Base-by-base conservation (phyloP, 164 flowering plant species). In the Magnolia kwangsiensis region DNA sequence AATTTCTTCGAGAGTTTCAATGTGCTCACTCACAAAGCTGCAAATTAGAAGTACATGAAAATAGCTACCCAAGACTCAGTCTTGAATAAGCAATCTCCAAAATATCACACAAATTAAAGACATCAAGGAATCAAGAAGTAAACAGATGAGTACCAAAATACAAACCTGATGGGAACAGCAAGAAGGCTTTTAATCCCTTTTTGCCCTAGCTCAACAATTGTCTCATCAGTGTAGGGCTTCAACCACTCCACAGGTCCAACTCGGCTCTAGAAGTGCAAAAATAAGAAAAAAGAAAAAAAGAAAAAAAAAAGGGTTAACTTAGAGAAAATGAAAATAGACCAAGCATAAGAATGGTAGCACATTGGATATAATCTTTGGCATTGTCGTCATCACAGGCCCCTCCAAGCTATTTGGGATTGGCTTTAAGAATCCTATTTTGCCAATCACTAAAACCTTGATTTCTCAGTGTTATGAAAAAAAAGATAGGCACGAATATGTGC, bases 171-270 rank as follows among this genome's bases (percentile, higher is more conserved):
- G 14, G 98, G 99, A 9, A 96, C 97, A 82, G 99, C 98, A 78
- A 96, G 87, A 81, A 96, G 88, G 77, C 89, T 88, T 81, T 94
- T 90, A 3, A 91, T 92, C 65, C 99, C 98, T 80, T 86, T 96
- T 72, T 86, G 72, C 20, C 98, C 99, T 19, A 96, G 93, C 74
- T 92, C 96, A 82, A 89, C 75, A 68, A 96, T 94, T 72, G 95
- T 92, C 73, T 92, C 97, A 86, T 96, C 99, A 27, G 99, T 96
- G 74, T 96, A 96, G 51, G 98, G 99, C 82, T 90, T 96, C 85
- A 96, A 83, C 99, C 98, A 96, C 82, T 96, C 97, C 67, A 96
- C 98, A 20, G 97, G 99, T 51, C 99, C 99, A 76, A 96, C 99
- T 84, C 98, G 88, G 82, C 99, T 96, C 99, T 96, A 91, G 20